phyloP scores from a whole-genome alignment of 768 basidiomycete genomes.

The Cystobasidiopsis lactophilus region DNA sequence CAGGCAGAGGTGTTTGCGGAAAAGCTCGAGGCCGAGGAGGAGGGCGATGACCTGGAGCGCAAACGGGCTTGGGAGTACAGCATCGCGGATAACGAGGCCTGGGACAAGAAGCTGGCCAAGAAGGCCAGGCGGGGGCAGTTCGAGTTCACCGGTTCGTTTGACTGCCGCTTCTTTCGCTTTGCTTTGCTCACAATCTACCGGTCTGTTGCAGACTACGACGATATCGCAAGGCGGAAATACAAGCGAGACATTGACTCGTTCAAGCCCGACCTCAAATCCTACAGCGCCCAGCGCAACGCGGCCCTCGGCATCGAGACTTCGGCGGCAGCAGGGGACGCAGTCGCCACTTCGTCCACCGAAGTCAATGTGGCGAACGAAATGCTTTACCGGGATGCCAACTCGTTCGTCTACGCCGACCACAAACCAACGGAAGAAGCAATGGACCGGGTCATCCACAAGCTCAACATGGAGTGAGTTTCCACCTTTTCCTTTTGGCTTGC shows the following conservation, averaged over 20 bases:
- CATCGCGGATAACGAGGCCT: constrained; percentile 82
- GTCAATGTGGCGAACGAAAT: constrained; percentile 40
- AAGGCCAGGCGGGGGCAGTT: constrained; percentile 70
- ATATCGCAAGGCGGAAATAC: constrained; percentile 69
- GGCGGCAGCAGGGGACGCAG: constrained; percentile 1
- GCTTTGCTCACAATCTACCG: not conserved
- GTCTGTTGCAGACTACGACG: constrained; percentile 47
- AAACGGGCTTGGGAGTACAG: constrained; percentile 88
- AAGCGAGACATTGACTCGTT: constrained; percentile 75
- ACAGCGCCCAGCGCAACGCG: constrained; percentile 72
- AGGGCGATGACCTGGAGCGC: constrained; percentile 76
- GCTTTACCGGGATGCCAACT: constrained; percentile 83
- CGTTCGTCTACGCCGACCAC: constrained; percentile 76
- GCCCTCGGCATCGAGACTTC: constrained; percentile 36
- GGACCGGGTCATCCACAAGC: constrained; percentile 69
- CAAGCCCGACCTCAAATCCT: constrained; percentile 66
- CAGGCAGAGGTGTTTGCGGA: constrained; percentile 55
- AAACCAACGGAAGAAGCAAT: constrained; percentile 91
- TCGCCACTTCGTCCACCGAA: constrained; percentile 19
- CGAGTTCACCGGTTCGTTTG: constrained; percentile 66
- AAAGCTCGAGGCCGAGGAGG: constrained; percentile 71
- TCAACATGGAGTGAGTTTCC: constrained; percentile 71
- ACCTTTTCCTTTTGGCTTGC: not conserved
- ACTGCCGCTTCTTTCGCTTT: not conserved
- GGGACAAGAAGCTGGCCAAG: constrained; percentile 72